Percentiles rank a stretch among this genome's conserved stretches.
Conservation (phyloP, 768 basidiomycete genomes). For the Guyanaporus albipodus region DNA sequence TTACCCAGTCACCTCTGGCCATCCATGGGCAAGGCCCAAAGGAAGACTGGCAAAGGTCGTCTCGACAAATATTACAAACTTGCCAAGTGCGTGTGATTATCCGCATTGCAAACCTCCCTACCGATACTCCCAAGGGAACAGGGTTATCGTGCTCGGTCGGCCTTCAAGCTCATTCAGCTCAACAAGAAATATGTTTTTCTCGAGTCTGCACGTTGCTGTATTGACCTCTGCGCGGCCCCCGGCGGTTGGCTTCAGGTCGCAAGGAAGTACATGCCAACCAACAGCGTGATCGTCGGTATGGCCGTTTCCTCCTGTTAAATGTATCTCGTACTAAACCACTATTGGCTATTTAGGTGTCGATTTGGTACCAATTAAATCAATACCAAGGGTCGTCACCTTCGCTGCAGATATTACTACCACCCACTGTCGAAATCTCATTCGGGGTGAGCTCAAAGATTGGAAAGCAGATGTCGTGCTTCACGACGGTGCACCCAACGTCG, state of each 20-base stretch:
- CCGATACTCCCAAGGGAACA: constrained; percentile 67
- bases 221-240: constrained; percentile 97
- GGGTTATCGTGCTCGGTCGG: constrained; percentile 98
- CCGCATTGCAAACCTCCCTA: constrained; percentile 5
- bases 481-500: constrained; percentile 99
- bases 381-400: constrained; percentile 89
- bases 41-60: constrained; percentile 95
- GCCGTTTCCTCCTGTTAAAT: constrained; percentile 3
- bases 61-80: constrained; percentile 97
- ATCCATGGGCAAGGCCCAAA: constrained; percentile 76
- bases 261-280: constrained; percentile 93
- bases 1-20: neutral
- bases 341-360: constrained; percentile 67
- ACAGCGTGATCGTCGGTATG: constrained; percentile 87
- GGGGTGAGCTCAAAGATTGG: constrained; percentile 93
- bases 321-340: constrained; percentile 7
- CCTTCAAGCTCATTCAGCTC: constrained; percentile 97
- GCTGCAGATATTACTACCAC: constrained; percentile 92
- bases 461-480: constrained; percentile 98
- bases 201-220: constrained; percentile 84
- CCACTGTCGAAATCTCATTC: constrained; percentile 83
- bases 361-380: constrained; percentile 92
- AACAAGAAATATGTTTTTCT: constrained; percentile 97
- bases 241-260: constrained; percentile 99
- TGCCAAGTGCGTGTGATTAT: constrained; percentile 57